Base-by-base conservation (phyloP, 106 monocot species). In the Dioscorea alata region DNA sequence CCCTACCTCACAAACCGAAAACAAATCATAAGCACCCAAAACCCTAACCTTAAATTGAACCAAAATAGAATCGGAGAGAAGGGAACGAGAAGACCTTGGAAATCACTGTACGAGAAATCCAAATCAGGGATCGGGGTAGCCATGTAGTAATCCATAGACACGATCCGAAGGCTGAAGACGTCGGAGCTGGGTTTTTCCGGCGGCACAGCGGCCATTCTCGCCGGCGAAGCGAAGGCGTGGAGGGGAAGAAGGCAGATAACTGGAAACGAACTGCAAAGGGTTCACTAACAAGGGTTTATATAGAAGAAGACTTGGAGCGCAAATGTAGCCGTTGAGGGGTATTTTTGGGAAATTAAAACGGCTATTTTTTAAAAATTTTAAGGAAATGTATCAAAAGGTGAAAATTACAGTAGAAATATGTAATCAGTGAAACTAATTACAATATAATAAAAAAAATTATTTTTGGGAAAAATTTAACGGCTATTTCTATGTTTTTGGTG, bases 121-220 rank as follows among this genome's bases (percentile, higher is more conserved):
- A 87, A 66, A 25, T 77, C 86, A 50, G 83, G 84, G 67, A 97
- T 86, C 5, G 92, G 92, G 32, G 80, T 73, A 49, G 96, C 75
- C 92, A 97, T 97, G 82, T 89, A 97, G 92, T 92, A 92, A 49
- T 97, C 96, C 70, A 92, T 70, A 12, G 89, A 86, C 42, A 97
- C 97, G 65, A 97, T 90, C 13, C 92, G 78, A 14, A 97, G 66
- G 74, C 87, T 89, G 72, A 97, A 84, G 56, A 81, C 70, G 35
- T 19, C 54, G 10, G 5, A 42, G 54, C 54, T 19, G 54, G 13
- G 12, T 0, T 0, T 19, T 19, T 54, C 54, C 7, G 13, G 13
- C 54, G 18, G 54, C 6, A 5, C 42, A 8, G 42, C 42, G 5
- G 42, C 42, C 5, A 42, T 42, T 42, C 42, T 42, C 54, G 54